Evolutionary conservation across 2,329 filamentous ascomycete species (phyloP), one percentile per base, ranked within the genome.

Genomic region (Nemania sp.): DNA sequence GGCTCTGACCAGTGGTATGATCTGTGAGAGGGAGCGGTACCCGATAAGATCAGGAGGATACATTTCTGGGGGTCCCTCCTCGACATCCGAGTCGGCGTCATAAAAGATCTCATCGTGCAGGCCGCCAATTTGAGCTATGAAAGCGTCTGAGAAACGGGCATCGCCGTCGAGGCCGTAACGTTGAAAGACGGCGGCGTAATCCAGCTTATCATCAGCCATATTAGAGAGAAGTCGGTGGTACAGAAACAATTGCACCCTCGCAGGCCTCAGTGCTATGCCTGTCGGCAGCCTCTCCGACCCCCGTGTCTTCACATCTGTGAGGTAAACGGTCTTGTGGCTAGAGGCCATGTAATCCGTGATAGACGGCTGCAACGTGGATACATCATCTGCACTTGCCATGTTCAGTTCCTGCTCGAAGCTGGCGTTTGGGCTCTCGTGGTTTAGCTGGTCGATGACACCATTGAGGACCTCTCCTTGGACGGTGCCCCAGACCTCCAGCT

Each of bases 301-400:
- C 17, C 93, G 85, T 0, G 94, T 98, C 75, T 99, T 99, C 65
- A 97, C 86, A 68, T 99, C 95, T 0, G 87, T 88, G 50, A 99
- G 79, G 73, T 96, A 97, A n/a, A 85, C 72, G 61, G 77, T 78
- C 21, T 70, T 73, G 7, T 35, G 56, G 21, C 29, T 55, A 15
- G 59, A 66, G n/a, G 60, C 56, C 48, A 82, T 78, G 64, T 77
- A 83, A 47, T 78, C 72, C 0, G 73, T 76, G 18, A 83, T 75
- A 11, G 73, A 74, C 0, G 73, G 66, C 57, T 82, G 79, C 2
- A 70, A 72, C 10, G 68, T 64, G 0, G 66, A 29, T 5, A 7
- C 37, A 7, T 7, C 34, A 53, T 75, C 76, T 17, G 71, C 74
- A 29, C 71, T 70, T 9, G 77, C 74, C 25, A 74, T 72, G 46